A percentile compares a stretch with the other conserved stretches of the same genome.
phyloP scores from a whole-genome alignment of 2,329 filamentous ascomycete species.

The Didymella segeticola region DNA sequence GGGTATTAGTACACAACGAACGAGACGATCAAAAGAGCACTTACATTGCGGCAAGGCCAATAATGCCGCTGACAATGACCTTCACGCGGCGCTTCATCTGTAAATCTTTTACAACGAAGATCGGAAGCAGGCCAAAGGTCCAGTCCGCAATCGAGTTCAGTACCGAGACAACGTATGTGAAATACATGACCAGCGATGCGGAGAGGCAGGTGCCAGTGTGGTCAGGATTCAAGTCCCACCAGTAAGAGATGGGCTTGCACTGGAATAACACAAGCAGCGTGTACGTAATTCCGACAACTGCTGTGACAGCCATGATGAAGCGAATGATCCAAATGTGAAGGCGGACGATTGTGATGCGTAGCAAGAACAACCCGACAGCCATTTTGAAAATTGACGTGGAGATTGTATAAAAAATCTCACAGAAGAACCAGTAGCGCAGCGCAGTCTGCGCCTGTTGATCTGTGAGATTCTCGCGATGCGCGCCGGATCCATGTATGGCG shows the following conservation, averaged over 20 bases:
- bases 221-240: slow-evolving; percentile 54
- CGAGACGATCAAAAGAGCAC: slow-evolving; percentile 4
- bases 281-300: slow-evolving; percentile 55
- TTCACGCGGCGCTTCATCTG: slow-evolving; percentile 63
- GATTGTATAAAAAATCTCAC: slow-evolving; percentile 60
- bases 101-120: slow-evolving; percentile 61
- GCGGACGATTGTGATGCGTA: slow-evolving; percentile 56
- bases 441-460: slow-evolving; percentile 35
- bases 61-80: slow-evolving; percentile 58
- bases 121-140: slow-evolving; percentile 42
- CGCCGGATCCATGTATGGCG: slow-evolving; percentile 48
- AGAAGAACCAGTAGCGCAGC: slow-evolving; percentile 58
- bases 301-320: slow-evolving; percentile 53
- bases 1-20: slow-evolving; percentile 7
- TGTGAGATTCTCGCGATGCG: slow-evolving; percentile 41
- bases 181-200: slow-evolving; percentile 56
- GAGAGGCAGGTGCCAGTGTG: slow-evolving; percentile 50
- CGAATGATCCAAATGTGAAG: slow-evolving; percentile 56
- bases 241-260: slow-evolving; percentile 58
- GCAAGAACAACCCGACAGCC: slow-evolving; percentile 59
- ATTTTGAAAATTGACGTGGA: slow-evolving; percentile 57
- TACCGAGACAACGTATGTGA: slow-evolving; percentile 52
- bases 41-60: slow-evolving; percentile 55
- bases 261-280: slow-evolving; percentile 60
- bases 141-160: slow-evolving; percentile 40